phyloP scores from a whole-genome alignment of 768 basidiomycete genomes.

The Mycena belliarum region DNA sequence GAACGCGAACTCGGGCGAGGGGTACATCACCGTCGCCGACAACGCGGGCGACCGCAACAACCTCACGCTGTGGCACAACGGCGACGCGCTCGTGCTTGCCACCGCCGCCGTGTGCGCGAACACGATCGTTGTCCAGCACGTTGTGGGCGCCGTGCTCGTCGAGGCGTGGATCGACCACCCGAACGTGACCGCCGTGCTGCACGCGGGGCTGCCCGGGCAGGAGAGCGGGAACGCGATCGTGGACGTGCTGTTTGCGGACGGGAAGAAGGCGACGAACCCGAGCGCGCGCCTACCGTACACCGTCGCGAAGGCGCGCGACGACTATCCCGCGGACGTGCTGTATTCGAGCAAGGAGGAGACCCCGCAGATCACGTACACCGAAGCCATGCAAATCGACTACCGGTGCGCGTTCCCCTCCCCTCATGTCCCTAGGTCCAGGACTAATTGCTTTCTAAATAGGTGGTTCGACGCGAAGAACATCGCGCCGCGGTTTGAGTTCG shows the following conservation, averaged over 20 bases:
- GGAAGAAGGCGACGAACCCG: constrained; percentile 44
- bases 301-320: constrained; percentile 51
- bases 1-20: constrained; percentile 16
- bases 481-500: constrained; percentile 31
- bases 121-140: constrained; percentile 64
- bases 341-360: neutral
- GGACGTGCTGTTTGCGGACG: constrained; percentile 59
- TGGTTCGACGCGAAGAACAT: constrained; percentile 35
- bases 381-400: constrained; percentile 31
- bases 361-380: constrained; percentile 18
- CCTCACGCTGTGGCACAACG: constrained; percentile 42
- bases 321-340: constrained; percentile 42
- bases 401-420: constrained; percentile 21
- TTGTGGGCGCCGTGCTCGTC: constrained; percentile 57
- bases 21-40: constrained; percentile 42
- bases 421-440: neutral
- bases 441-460: neutral
- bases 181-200: constrained; percentile 46
- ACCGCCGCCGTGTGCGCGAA: constrained; percentile 55
- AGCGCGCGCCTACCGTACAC: constrained; percentile 52
- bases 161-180: constrained; percentile 66
- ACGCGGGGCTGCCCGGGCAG: constrained; percentile 55
- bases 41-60: constrained; percentile 31
- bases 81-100: constrained; percentile 42
- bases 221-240: constrained; percentile 60